Conservation (phyloP, 495 filamentous ascomycete species). For the Penicillium atrosanguineum region DNA sequence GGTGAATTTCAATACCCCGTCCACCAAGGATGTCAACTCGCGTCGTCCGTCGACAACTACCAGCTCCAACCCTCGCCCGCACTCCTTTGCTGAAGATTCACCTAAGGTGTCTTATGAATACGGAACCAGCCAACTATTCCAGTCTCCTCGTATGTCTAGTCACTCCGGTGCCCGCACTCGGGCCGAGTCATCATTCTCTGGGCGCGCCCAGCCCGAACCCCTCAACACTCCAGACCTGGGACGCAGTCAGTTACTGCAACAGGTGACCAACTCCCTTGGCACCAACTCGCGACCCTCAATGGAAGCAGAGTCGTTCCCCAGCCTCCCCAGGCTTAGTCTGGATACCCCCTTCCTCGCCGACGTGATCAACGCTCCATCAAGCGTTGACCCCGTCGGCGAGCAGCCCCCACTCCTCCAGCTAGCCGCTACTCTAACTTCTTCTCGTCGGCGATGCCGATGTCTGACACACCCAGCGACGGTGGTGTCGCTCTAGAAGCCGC, state of each 20-base stretch:
- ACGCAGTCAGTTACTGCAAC: constrained; percentile 31
- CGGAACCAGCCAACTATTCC: constrained; percentile 37
- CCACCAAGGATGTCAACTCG: constrained; percentile 35
- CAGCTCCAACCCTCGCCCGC: constrained; percentile 47
- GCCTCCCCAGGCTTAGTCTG: constrained; percentile 39
- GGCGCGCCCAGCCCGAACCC: constrained; percentile 18
- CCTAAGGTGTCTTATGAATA: constrained; percentile 56
- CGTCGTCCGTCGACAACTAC: constrained; percentile 46
- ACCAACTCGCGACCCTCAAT: constrained; percentile 4
- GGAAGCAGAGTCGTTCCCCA: constrained; percentile 36
- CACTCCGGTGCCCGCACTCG: constrained; percentile 31
- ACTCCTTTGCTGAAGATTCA: constrained; percentile 64
- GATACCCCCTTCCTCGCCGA: constrained; percentile 46
- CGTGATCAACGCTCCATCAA: constrained; percentile 23
- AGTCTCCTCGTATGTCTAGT: constrained; percentile 33
- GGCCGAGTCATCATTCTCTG: constrained; percentile 33
- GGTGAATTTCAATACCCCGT: constrained; percentile 55
- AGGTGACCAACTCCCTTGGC: constrained; percentile 20
- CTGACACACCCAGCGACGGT: constrained; percentile 49
- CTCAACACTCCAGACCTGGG: constrained; percentile 22
- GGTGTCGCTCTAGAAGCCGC: neutral
- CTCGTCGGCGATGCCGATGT: constrained; percentile 81
- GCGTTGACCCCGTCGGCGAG: neutral
- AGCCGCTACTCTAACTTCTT: constrained; percentile 65
- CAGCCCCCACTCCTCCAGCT: constrained; percentile 27